Evolutionary conservation across 139 green algal species (phyloP), one percentile per base, ranked within the genome.

Genomic region (Raphidocelis subcapitata): DNA sequence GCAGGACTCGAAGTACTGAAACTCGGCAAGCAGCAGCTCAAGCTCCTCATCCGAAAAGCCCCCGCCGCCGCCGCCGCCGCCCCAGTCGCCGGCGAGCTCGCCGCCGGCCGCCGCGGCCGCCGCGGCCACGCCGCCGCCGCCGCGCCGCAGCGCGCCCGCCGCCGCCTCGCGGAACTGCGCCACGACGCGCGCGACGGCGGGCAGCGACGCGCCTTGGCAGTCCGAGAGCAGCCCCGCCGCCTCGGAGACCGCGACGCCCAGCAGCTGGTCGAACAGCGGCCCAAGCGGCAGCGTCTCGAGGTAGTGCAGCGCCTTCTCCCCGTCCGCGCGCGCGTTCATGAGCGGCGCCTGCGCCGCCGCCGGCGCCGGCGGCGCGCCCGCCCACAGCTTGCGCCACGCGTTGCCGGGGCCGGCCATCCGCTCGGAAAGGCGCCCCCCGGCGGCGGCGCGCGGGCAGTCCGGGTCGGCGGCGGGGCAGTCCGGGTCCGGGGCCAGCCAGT

Each of bases 221-320:
- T 64, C 65, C 2, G 61, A 73, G 71, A 96, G 85, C 72, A 90
- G 54, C 37, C 62, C 71, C 35, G 81, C 59, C 1, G 85, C 80
- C 1, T 74, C 69, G 16, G 75, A 70, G 21, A 91, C 44, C 1
- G 71, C 89, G 10, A 84, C 51, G 2, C 81, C 79, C 41, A 92
- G 74, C 65, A 96, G 83, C 69, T 88, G 81, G 10, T 81, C 65
- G 49, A 88, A 90, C 33, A 92, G 69, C 20, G 70, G 73, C 0
- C 24, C 56, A 12, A 89, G 87, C 0, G 74, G 69, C 23, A 94
- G 62, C 0, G 88, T 93, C 65, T 96, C 91, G 59, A 95, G 66
- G 28, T 85, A 88, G 72, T 97, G 89, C 46, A 96, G 74, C 21
- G 84, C 87, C 1, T 84, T 79, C 81, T 97, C 92, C 16, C 87